These are phyloP conservation scores for Fusarium sp. DNA, from an alignment of 2,329 filamentous ascomycete genomes.

Conservation along the genomic window DNA sequence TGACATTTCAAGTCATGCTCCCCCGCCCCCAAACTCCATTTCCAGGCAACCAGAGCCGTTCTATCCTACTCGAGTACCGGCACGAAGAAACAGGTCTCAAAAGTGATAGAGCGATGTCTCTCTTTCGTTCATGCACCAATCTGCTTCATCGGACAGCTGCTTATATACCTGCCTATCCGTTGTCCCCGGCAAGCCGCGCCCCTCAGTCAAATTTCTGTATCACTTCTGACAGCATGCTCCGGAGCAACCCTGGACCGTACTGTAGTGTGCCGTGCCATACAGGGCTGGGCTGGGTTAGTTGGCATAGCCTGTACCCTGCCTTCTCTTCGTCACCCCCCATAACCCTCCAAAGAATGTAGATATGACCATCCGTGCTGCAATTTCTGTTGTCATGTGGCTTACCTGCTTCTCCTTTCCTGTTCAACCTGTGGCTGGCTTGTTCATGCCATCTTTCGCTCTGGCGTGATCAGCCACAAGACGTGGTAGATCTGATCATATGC, in stretches of 20 bases:
- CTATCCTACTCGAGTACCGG: background rate
- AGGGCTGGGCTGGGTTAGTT: background rate
- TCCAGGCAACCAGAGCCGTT: slow-evolving; percentile 2
- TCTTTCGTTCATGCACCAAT: slow-evolving; percentile 39
- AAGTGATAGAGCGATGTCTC: background rate
- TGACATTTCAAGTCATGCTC: slow-evolving; percentile 6
- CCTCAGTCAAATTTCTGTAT: slow-evolving; percentile 12
- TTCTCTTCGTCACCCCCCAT: background rate
- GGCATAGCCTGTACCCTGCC: slow-evolving; percentile 4
- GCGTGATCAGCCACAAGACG: slow-evolving; percentile 30
- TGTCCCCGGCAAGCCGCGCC: slow-evolving; percentile 11
- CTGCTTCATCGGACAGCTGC: slow-evolving; percentile 30
- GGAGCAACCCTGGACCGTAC: background rate
- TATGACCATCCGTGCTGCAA: slow-evolving; percentile 27
- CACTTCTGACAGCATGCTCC: slow-evolving; percentile 2
- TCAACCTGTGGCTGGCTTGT: background rate
- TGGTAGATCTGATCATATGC: background rate
- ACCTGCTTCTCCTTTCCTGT: background rate
- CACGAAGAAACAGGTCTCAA: slow-evolving; percentile 23
- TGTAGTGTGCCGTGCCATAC: slow-evolving; percentile 2
- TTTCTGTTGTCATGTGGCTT: slow-evolving; percentile 1
- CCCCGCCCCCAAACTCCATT: slow-evolving; percentile 5
- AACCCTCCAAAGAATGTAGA: slow-evolving; percentile 23
- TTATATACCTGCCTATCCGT: slow-evolving; percentile 10
- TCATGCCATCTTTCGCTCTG: slow-evolving; percentile 18